phyloP scores from a whole-genome alignment of 345 rosid genomes.

The Lepidium didymum region DNA sequence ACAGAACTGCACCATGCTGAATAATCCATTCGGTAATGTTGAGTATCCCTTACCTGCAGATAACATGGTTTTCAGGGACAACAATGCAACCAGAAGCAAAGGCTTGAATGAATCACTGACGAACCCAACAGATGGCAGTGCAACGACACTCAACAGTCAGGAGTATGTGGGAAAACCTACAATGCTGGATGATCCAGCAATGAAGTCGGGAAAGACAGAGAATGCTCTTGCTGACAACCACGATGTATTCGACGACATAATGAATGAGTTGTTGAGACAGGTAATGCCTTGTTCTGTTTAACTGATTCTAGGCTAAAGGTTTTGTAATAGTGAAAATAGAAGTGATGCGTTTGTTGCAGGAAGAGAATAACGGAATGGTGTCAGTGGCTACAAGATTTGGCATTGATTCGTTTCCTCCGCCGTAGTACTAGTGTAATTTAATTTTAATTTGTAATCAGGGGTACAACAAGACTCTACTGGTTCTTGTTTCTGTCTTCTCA shows the following conservation, averaged over 20 bases:
- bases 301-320: too few species aligned
- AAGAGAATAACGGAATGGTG: slow-evolving; percentile 18
- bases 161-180: slow-evolving; percentile 30
- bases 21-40: slow-evolving; percentile 27
- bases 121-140: slow-evolving; percentile 29
- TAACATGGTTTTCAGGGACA: slow-evolving; percentile 9
- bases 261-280: slow-evolving; percentile 61
- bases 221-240: slow-evolving; percentile 1
- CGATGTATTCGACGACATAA: background rate
- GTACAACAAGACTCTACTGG: slow-evolving; percentile 1
- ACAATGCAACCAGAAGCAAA: slow-evolving; percentile 16
- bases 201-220: slow-evolving; percentile 40
- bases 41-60: slow-evolving; percentile 18
- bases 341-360: slow-evolving; percentile 25
- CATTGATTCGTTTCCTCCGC: slow-evolving; percentile 29
- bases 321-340: background rate
- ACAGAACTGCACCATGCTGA: slow-evolving; percentile 26
- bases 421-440: background rate
- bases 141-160: slow-evolving; percentile 25
- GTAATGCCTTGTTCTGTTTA: slow-evolving; percentile 25
- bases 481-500: background rate
- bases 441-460: background rate
- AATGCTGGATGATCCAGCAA: slow-evolving; percentile 32
- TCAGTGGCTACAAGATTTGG: slow-evolving; percentile 28
- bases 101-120: slow-evolving; percentile 32